Percentiles rank a stretch among this genome's conserved stretches.
These are phyloP conservation scores for Penicillium pancosmium DNA, from an alignment of 495 filamentous ascomycete species.

Conservation along the genomic window DNA sequence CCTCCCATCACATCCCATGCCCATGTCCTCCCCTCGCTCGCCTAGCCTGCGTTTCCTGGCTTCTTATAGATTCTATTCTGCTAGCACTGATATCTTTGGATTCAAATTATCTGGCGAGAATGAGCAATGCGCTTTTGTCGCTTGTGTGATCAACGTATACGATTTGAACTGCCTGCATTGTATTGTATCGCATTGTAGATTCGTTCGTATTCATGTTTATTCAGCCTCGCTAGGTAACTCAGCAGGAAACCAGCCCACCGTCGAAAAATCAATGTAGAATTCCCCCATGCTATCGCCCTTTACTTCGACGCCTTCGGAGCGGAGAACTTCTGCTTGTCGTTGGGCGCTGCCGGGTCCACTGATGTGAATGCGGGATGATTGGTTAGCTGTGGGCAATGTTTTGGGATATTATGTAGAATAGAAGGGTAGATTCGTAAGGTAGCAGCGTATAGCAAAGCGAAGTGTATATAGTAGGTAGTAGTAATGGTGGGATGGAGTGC, in stretches of 20 bases:
- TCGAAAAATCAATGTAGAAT: conserved; percentile 64
- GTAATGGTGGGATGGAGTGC: no score
- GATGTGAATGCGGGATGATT: neutral
- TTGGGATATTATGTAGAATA: no score
- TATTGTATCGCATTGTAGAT: no score
- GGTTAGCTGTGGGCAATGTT: no score
- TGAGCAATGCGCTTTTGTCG: neutral
- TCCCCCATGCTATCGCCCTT: conserved; percentile 66
- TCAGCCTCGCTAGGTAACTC: conserved; percentile 41
- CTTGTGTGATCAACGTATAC: neutral
- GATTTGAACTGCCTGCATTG: no score
- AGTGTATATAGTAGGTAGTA: no score
- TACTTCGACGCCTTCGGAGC: conserved; percentile 70
- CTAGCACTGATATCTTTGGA: neutral
- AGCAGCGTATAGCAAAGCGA: no score
- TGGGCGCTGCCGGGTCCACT: conserved; percentile 69
- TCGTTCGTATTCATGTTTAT: neutral
- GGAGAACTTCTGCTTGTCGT: conserved; percentile 68
- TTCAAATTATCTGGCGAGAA: neutral
- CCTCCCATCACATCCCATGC: neutral
- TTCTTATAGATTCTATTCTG: neutral
- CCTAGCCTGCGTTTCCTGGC: neutral
- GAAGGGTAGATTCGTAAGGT: no score
- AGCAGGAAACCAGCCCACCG: conserved; percentile 78
- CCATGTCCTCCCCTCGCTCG: neutral